Conservation (phyloP, 352 stramenopile genomes). For the Pythium rhizo-oryzae region DNA sequence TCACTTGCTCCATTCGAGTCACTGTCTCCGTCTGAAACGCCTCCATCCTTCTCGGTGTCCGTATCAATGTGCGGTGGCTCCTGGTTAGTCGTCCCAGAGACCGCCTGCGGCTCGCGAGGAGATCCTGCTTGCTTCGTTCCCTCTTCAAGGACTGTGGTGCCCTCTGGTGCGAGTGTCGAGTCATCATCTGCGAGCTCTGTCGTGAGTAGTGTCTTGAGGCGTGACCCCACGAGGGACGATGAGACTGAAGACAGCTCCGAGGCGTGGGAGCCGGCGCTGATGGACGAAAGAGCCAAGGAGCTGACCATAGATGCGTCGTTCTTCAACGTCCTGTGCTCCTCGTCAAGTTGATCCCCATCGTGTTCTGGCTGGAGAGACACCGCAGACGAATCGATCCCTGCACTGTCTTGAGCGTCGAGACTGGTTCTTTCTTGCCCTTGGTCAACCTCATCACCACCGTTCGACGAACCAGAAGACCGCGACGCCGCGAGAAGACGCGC, state of each 20-base stretch:
- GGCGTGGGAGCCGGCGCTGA: slow-evolving; percentile 40
- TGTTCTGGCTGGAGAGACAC: not conserved
- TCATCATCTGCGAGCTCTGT: not conserved
- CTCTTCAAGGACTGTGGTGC: not conserved
- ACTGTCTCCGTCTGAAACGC: not conserved
- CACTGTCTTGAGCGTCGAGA: not conserved
- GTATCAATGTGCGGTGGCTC: not conserved
- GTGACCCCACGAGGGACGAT: slow-evolving; percentile 45
- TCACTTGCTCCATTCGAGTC: not conserved
- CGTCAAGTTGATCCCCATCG: not conserved
- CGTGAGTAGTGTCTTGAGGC: slow-evolving; percentile 18
- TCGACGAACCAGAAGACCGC: slow-evolving; percentile 14
- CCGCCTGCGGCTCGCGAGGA: not conserved
- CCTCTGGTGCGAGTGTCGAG: not conserved
- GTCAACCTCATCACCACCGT: slow-evolving; percentile 7
- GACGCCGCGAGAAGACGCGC: slow-evolving; percentile 18
- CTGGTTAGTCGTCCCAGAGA: not conserved
- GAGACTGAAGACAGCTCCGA: slow-evolving; percentile 71
- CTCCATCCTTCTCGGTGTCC: not conserved
- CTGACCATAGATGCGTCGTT: slow-evolving; percentile 36
- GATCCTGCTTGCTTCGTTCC: slow-evolving; percentile 5
- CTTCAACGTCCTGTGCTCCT: not conserved
- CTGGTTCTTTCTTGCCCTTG: not conserved
- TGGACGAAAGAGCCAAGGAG: slow-evolving; percentile 64
- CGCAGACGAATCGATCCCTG: not conserved